A percentile compares a stretch with the other conserved stretches of the same genome.
phyloP scores from a whole-genome alignment of 176 grass and related monocot genomes.

The Lolium perenne region DNA sequence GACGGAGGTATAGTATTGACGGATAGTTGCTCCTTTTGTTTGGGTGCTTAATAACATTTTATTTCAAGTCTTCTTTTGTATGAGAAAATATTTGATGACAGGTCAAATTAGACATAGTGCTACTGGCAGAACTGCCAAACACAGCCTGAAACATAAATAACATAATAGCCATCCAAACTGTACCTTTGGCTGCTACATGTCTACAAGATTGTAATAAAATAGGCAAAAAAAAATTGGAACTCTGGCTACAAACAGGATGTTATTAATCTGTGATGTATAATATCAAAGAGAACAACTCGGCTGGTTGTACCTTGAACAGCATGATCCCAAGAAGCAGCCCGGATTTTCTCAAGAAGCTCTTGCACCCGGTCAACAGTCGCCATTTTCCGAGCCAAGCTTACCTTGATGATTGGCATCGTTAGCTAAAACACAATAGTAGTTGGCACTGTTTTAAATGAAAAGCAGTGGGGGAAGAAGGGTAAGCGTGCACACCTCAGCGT shows the following conservation, averaged over 20 bases:
- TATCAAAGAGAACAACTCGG: conserved; percentile 3
- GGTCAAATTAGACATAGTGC: too few relatives aligned
- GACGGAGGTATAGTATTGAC: neutral
- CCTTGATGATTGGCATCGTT: conserved; percentile 52
- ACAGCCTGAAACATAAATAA: neutral
- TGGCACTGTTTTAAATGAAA: neutral
- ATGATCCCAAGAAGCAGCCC: conserved; percentile 91
- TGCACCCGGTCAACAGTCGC: conserved; percentile 78
- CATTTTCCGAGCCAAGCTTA: conserved; percentile 94
- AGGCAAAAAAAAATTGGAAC: neutral
- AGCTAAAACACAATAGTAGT: conserved; percentile 23
- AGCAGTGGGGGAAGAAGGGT: neutral
- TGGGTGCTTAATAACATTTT: neutral
- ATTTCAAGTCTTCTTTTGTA: too few relatives aligned
- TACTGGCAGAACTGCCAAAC: neutral
- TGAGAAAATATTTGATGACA: too few relatives aligned
- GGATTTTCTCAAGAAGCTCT: conserved; percentile 97
- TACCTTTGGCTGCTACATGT: neutral
- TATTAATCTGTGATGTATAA: conserved; percentile 54
- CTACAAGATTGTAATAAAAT: neutral
- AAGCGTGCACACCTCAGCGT: conserved; percentile 65
- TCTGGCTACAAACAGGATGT: neutral
- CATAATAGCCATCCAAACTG: neutral
- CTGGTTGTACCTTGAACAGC: conserved; percentile 72
- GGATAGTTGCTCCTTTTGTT: neutral